Base-by-base conservation (phyloP, 805 yeast genomes). In the Myxozyma neotropica region DNA sequence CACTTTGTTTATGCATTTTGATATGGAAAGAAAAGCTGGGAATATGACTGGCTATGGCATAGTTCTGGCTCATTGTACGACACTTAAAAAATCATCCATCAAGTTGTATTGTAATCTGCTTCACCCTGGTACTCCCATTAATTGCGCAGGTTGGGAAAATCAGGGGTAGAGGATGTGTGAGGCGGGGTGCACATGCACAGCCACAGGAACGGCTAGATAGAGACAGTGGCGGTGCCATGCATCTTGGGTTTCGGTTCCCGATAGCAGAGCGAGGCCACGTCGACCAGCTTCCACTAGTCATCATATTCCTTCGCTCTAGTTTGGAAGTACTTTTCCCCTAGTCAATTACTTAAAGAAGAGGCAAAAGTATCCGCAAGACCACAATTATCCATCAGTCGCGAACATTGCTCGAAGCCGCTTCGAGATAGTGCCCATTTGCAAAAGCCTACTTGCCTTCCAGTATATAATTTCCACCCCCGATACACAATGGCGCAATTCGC, bases 401-500 rank as follows among this genome's bases (percentile, higher is more conserved):
- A n/a, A n/a, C n/a, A n/a, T n/a, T n/a, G n/a, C n/a, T n/a, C n/a
- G n/a, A n/a, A n/a, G n/a, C n/a, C n/a, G n/a, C n/a, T n/a, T n/a
- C n/a, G n/a, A n/a, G n/a, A n/a, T n/a, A n/a, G n/a, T n/a, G n/a
- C n/a, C n/a, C n/a, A n/a, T n/a, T n/a, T n/a, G n/a, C n/a, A n/a
- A n/a, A n/a, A 38, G 17, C n/a, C 5, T 38, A 15, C 13, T 5
- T 38, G 13, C 42, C 17, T 15, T 5, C 17, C 6, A 13, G 13
- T 38, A 15, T 38, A 38, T 17, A 7, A 38, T 38, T 8, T 38
- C 42, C n/a, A n/a, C n/a, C 10, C 43, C 43, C 10, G n/a, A 19
- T 24, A 19, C 47, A 46, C 47, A 26, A 60, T 60, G 64, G 45
- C 63, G 35, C 49, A 27, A 35, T 76, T 77, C 70, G 59, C 87